These are phyloP conservation scores for Seminavis robusta DNA, from an alignment of 108 stramenopile species.

Conservation along the genomic window DNA sequence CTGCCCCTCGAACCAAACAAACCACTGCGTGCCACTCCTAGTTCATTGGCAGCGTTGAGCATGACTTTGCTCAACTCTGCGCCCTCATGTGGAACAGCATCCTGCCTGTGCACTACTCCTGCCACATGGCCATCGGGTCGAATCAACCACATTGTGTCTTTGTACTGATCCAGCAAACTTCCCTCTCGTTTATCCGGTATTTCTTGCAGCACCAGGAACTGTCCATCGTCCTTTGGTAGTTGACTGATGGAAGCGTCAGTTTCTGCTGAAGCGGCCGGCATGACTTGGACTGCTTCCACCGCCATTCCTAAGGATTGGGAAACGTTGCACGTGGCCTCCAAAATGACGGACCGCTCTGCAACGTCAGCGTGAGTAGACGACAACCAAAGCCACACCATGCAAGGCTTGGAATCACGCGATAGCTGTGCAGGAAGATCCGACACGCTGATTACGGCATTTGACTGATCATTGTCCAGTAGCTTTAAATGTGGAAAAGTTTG, in stretches of 20 bases:
- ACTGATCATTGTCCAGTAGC: not conserved
- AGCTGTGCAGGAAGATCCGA: slow-evolving; percentile 25
- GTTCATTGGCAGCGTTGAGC: too few relatives aligned
- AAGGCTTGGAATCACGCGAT: not conserved
- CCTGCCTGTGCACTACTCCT: too few relatives aligned
- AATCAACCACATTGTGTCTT: too few relatives aligned
- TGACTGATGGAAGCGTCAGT: not conserved
- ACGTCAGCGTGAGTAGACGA: not conserved
- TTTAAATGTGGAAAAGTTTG: slow-evolving; percentile 2
- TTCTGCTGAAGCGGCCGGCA: not conserved
- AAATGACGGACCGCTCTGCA: not conserved
- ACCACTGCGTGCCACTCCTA: too few relatives aligned
- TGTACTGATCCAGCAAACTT: slow-evolving; percentile 1
- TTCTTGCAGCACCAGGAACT: slow-evolving; percentile 6
- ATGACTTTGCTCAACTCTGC: too few relatives aligned
- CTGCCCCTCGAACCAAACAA: too few relatives aligned
- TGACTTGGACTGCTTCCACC: slow-evolving; percentile 1
- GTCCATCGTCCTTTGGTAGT: not conserved
- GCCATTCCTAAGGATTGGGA: not conserved
- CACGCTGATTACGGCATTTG: not conserved
- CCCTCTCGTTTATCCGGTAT: not conserved
- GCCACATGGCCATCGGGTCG: slow-evolving; percentile 70
- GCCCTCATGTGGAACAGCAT: too few relatives aligned
- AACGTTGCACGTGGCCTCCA: not conserved
- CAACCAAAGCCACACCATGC: not conserved